Base-by-base conservation (phyloP, 352 stramenopile genomes). In the Globisporangium nagaii region DNA sequence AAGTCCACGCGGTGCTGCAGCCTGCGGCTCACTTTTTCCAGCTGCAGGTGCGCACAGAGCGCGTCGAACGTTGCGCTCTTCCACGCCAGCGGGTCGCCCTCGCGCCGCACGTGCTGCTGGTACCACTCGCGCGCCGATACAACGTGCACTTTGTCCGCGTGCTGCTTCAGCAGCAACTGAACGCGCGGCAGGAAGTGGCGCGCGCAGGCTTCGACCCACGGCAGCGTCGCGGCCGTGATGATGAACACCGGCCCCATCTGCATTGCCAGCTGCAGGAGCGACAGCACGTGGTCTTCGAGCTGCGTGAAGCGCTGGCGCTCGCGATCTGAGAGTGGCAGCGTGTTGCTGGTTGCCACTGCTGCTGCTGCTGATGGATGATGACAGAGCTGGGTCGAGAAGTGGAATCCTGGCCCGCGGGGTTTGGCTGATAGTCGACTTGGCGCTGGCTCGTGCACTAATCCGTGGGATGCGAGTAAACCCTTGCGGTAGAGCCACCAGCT, bases 101-200 rank as follows among this genome's bases (percentile, higher is more conserved):
- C 67, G 3, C 40, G 19, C 19, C 64, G 58, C 36, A 69, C 60
- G 30, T 79, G 68, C 12, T 70, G 58, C 12, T 71, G 64, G 58
- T 80, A 87, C 65, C 75, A 87, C 45, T 82, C 73, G 31, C 71
- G 67, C 31, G 76, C 76, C 13, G 73, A 84, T 15, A 87, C 75
- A 20, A 84, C 66, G 35, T 84, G 73, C 10, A 87, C 42, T 25
- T 53, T 42, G 9, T 60, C 62, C 20, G 51, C 46, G 25, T 71
- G 65, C 4, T 55, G 65, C 43, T 69, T 68, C 53, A 79, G 53
- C 13, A 85, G 44, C 36, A 70, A 56, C 37, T 72, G 55, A 34
- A 87, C 62, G 13, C 60, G 57, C 11, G 76, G 76, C 20, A 87
- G 56, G 53, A 84, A 87, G 25, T 58, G 53, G 31, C 62, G 56